Base-by-base conservation (phyloP, 371 early-diverging fungal genomes). In the Mucor plumbeus region DNA sequence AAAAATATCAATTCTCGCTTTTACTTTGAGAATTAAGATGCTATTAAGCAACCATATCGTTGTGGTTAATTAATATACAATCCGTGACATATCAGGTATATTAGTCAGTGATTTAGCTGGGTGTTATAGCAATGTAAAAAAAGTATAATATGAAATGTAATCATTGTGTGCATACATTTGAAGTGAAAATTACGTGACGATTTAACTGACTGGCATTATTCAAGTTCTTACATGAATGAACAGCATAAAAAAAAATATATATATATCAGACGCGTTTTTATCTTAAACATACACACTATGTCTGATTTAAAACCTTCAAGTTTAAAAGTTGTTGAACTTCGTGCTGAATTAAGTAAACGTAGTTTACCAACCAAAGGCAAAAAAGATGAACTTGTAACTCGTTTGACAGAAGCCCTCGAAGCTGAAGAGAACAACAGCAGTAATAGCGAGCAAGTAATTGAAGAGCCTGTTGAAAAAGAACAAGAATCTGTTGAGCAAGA, bases 321-420 rank as follows among this genome's bases (percentile, higher is more conserved):
- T 21, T 71, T 82, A 61, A 77, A 78, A 57, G 93, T 93, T 26
- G 83, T 85, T 9, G 92, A 93, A 48, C 81, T 93, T 61, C 84
- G 86, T 63, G 78, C 78, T 64, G 90, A 90, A 72, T 79, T 93
- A 5, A 68, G 78, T 7, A 78, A 80, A 6, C 85, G 92, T 33
- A 78, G 80, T 6, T 65, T 93, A 21, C 58, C 92, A 9, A 86
- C 85, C 2, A 87, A 84, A 26, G 93, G 93, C 1, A 81, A 92
- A 47, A 93, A 93, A 72, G 88, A 88, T 62, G 93, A 91, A 10
- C 73, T 93, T 9, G 74, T 91, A 5, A 76, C 81, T 50, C 87
- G 93, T 33, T 79, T 93, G 26, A 82, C 85, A 59, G 84, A 88
- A 67, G 89, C 84, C 0, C 48, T 90, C 19, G 70, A 69, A 17